phyloP scores from a whole-genome alignment of 768 basidiomycete species.

The Amanita muscaria region DNA sequence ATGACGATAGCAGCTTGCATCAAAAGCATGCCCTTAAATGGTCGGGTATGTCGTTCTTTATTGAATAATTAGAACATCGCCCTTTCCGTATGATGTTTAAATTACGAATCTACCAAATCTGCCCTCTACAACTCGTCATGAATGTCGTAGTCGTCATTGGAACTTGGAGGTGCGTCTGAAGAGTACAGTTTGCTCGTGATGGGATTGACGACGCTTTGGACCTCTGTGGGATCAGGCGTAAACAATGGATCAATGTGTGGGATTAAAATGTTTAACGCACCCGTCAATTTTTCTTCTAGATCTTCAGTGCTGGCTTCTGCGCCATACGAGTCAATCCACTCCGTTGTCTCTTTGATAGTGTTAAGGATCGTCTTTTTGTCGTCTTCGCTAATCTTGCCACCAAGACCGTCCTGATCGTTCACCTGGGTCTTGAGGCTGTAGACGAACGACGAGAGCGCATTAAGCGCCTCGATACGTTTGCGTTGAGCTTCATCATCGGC shows the following conservation, averaged over 20 bases:
- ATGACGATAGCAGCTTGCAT: no score
- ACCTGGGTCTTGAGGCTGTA: conserved; percentile 86
- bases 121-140: conserved; percentile 37
- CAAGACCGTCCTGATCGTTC: conserved; percentile 80
- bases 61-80: no score
- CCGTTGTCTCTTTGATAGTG: conserved; percentile 79
- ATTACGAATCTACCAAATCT: no score
- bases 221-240: conserved; percentile 41
- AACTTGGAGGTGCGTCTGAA: conserved; percentile 21
- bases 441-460: conserved; percentile 71
- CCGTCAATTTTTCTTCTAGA: conserved; percentile 81
- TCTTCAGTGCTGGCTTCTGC: conserved; percentile 74
- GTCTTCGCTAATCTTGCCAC: conserved; percentile 74
- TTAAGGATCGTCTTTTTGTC: conserved; percentile 80
- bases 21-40: no score
- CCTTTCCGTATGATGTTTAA: no score
- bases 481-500: conserved; percentile 71
- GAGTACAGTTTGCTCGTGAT: conserved; percentile 79
- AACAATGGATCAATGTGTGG: no score
- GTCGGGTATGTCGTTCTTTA: no score
- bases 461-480: conserved; percentile 81
- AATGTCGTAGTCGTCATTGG: conserved; percentile 30
- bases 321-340: conserved; percentile 88
- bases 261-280: no score
- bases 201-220: conserved; percentile 70